A percentile compares a stretch with the other conserved stretches of the same genome.
These are phyloP conservation scores for Sarocladiaceae sp. DNA, from an alignment of 2,329 filamentous ascomycete species.

Conservation along the genomic window DNA sequence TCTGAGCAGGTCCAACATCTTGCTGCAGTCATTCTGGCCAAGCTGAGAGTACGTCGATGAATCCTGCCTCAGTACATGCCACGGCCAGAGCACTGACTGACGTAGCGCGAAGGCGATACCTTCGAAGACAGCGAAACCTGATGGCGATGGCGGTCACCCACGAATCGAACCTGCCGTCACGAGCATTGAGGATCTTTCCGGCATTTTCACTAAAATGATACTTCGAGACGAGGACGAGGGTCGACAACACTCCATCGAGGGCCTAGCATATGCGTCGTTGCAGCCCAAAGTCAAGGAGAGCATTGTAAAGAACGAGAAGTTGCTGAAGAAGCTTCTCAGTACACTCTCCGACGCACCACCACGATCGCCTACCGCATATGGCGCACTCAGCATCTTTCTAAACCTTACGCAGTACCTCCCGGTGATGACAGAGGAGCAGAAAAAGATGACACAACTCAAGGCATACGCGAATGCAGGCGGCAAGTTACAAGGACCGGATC, in stretches of 20 bases:
- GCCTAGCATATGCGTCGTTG: slow-evolving; percentile 85
- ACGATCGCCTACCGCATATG: slow-evolving; percentile 73
- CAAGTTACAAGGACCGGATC: slow-evolving; percentile 55
- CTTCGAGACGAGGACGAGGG: slow-evolving; percentile 52
- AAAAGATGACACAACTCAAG: slow-evolving; percentile 86
- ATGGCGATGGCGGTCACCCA: slow-evolving; percentile 34
- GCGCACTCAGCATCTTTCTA: slow-evolving; percentile 76
- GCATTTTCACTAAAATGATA: slow-evolving; percentile 64
- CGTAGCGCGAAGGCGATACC: slow-evolving; percentile 51
- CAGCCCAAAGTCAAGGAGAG: slow-evolving; percentile 82
- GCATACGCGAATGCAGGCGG: slow-evolving; percentile 87
- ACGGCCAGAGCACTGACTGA: slow-evolving; percentile 36
- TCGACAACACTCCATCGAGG: slow-evolving; percentile 75
- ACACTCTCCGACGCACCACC: slow-evolving; percentile 54
- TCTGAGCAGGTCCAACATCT: slow-evolving; percentile 58
- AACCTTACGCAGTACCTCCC: slow-evolving; percentile 84
- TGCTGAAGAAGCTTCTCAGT: slow-evolving; percentile 67
- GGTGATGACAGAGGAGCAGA: slow-evolving; percentile 79
- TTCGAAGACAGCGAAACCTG: slow-evolving; percentile 31
- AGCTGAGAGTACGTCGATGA: slow-evolving; percentile 50
- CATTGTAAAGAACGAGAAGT: slow-evolving; percentile 61
- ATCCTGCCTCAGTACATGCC: neutral
- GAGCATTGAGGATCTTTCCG: slow-evolving; percentile 61
- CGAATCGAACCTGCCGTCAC: slow-evolving; percentile 51
- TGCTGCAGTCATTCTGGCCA: slow-evolving; percentile 73